A percentile compares a stretch with the other conserved stretches of the same genome.
Evolutionary conservation across 176 grass and related monocot species (phyloP).

Genomic region (Rhynchospora pubera): DNA sequence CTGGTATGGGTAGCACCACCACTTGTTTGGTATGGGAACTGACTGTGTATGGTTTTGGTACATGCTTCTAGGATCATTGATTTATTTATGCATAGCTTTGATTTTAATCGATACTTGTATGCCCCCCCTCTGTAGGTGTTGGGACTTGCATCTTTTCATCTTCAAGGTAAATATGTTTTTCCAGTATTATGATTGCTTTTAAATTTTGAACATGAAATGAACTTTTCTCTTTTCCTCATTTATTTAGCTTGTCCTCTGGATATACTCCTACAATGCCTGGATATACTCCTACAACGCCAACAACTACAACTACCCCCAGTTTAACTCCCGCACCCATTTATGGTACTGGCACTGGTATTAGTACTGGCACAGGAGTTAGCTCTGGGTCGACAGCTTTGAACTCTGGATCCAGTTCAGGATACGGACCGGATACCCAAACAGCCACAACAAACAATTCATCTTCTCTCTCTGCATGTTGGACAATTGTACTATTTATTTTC

Average conservation of each 20-base stretch:
- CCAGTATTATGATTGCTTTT: neutral
- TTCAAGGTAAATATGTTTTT: conserved; percentile 37
- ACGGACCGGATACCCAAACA: conserved; percentile 39
- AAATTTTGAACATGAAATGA: neutral
- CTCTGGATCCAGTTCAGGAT: conserved; percentile 45
- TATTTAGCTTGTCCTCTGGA: conserved; percentile 32
- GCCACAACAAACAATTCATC: conserved; percentile 27
- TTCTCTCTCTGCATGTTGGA: conserved; percentile 28
- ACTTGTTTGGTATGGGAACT: neutral
- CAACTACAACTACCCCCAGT: conserved; percentile 4
- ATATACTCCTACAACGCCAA: conserved; percentile 37
- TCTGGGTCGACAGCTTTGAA: conserved; percentile 72
- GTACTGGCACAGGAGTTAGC: conserved; percentile 19
- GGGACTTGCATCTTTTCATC: conserved; percentile 58
- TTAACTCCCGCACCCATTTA: conserved; percentile 18
- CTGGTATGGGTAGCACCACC: neutral
- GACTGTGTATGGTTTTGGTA: neutral
- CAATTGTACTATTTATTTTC: conserved; percentile 41
- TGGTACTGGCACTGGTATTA: conserved; percentile 10
- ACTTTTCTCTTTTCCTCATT: neutral
- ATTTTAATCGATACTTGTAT: neutral
- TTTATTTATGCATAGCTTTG: neutral
- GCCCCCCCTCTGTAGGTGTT: conserved; percentile 40
- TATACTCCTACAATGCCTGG: conserved; percentile 42
- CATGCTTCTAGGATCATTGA: neutral